These are phyloP conservation scores for Cornus florida DNA, from an alignment of 148 eudicot species.

Conservation along the genomic window DNA sequence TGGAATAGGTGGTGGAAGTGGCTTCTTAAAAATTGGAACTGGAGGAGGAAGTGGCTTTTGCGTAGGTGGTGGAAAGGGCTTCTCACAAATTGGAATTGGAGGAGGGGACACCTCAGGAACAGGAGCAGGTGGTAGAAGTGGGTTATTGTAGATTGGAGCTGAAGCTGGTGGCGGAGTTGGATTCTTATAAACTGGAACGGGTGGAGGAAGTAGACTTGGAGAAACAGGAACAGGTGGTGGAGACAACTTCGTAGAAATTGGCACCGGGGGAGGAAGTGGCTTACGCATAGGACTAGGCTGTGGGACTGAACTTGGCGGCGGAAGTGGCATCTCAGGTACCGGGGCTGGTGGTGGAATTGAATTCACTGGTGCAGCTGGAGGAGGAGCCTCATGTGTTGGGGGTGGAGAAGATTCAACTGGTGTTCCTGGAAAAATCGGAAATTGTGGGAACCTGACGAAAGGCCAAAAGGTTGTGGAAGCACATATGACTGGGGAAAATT, in stretches of 20 bases:
- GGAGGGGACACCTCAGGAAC: neutral
- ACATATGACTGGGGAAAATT: constrained; percentile 32
- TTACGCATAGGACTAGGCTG: neutral
- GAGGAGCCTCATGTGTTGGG: neutral
- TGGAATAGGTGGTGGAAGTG: constrained; percentile 21
- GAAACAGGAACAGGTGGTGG: neutral
- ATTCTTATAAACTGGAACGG: constrained; percentile 25
- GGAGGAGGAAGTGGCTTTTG: constrained; percentile 1
- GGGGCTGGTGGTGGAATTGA: constrained; percentile 12
- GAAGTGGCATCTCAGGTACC: neutral
- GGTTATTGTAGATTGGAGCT: constrained; percentile 1
- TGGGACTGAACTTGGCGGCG: neutral
- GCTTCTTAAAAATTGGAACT: constrained; percentile 21
- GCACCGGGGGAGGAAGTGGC: constrained; percentile 12
- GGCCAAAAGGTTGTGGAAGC: constrained; percentile 38
- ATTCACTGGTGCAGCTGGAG: neutral
- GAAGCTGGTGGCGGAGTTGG: constrained; percentile 15
- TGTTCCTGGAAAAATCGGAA: neutral
- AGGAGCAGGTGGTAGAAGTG: constrained; percentile 3
- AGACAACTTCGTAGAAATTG: neutral
- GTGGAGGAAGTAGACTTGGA: constrained; percentile 15
- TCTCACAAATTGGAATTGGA: constrained; percentile 5
- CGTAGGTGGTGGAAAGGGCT: constrained; percentile 25
- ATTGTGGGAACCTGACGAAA: constrained; percentile 19
- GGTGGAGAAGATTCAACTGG: constrained; percentile 7